Evolutionary conservation across 2,329 filamentous ascomycete species (phyloP).

Genomic region (Alternaria sp.): DNA sequence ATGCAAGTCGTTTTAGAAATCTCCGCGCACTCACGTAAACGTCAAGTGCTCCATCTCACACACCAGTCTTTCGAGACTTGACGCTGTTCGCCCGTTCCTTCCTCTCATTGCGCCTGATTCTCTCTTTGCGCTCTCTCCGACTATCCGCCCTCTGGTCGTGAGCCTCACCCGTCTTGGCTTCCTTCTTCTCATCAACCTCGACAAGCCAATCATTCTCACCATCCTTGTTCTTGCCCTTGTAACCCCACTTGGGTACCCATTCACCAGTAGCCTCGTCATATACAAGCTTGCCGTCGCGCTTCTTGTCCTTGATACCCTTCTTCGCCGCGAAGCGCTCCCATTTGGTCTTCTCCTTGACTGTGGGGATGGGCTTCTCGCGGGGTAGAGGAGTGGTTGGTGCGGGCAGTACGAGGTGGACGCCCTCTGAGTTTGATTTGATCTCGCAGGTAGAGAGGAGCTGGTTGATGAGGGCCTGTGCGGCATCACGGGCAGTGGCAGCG

Average conservation of each 20-base stretch:
- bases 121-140: constrained; percentile 67
- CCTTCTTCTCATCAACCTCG: constrained; percentile 79
- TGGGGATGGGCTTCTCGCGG: constrained; percentile 89
- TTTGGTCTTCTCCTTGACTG: constrained; percentile 82
- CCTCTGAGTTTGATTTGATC: constrained; percentile 71
- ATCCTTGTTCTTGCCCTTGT: constrained; percentile 87
- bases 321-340: constrained; percentile 97
- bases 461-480: constrained; percentile 90
- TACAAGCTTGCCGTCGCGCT: constrained; percentile 78
- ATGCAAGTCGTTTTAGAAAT: constrained; percentile 36
- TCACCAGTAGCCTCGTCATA: constrained; percentile 86
- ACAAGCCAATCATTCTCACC: constrained; percentile 87
- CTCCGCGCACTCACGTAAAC: constrained; percentile 10
- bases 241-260: constrained; percentile 95
- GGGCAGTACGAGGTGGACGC: constrained; percentile 83
- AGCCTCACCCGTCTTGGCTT: constrained; percentile 71
- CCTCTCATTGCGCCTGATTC: constrained; percentile 54
- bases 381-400: constrained; percentile 74
- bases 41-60: constrained; percentile 24
- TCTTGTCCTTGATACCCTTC: constrained; percentile 94
- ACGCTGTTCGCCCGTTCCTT: constrained; percentile 65
- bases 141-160: constrained; percentile 65
- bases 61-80: constrained; percentile 67
- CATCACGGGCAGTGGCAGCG: constrained; percentile 79
- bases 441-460: constrained; percentile 90